Evolutionary conservation across 768 basidiomycete species (phyloP), one percentile per base, ranked within the genome.

Genomic region (Mycena venus): DNA sequence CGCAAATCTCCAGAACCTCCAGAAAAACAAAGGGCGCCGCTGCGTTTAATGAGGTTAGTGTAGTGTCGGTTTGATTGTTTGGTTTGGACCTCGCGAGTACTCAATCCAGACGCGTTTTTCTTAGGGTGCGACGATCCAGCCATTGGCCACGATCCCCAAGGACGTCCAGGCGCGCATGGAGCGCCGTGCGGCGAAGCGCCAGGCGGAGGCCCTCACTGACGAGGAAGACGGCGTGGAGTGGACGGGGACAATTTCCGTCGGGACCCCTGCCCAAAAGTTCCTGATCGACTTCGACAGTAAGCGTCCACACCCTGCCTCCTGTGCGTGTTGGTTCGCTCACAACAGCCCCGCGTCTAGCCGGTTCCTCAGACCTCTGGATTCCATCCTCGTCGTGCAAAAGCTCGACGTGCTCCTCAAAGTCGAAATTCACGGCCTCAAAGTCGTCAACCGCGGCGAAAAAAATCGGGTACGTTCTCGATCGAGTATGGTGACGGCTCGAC

Each of bases 231-330:
- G 84, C 53, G 12, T 31, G 19, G 83, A 86, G 62, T 88, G 87
- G 87, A 80, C 83, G 2, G 87, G 86, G 31, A 77, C 77, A 23
- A 80, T 87, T 65, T 75, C 81, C n/a, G 85, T 87, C 68, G 87
- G 87, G 55, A 84, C 82, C 11, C 84, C 84, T 19, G 76, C 71
- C 8, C 83, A 85, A 60, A 47, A 68, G 5, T 87, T 86, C 78
- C 59, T 84, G 63, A 81, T 85, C 38, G 85, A 86, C 75, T 86
- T 86, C 66, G 86, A 87, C 77, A 86, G 83, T 79, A 74, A 62
- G 78, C 51, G n/a, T 59, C 27, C 23, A 10, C 47, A 21, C 11
- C n/a, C 14, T 21, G 0, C 6, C 17, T 15, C 40, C 47, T 34
- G n/a, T n/a, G n/a, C n/a, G n/a, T n/a, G n/a, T 31, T 32, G 11